A percentile compares a stretch with the other conserved stretches of the same genome.
phyloP scores from a whole-genome alignment of 441 rosid genomes.

The Adansonia madagascariensis region DNA sequence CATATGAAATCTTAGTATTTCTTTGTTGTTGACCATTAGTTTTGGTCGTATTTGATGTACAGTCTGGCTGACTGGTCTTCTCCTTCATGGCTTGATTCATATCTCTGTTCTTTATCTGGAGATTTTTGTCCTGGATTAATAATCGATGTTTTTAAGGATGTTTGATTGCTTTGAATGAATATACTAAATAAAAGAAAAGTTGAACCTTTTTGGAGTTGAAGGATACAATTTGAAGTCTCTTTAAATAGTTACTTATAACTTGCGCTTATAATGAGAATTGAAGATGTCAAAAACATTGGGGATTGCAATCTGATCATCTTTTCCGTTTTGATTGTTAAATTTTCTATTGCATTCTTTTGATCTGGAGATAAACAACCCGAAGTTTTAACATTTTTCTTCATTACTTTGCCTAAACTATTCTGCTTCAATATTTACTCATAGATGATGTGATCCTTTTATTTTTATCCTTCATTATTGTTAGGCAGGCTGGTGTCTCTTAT shows the following conservation, averaged over 20 bases:
- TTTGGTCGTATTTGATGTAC: neutral
- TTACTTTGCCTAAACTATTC: neutral
- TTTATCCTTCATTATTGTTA: conserved; percentile 26
- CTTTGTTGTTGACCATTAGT: conserved; percentile 1
- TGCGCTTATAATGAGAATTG: neutral
- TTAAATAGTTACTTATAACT: too few species aligned
- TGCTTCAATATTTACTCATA: neutral
- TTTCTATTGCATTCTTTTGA: neutral
- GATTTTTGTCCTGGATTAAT: neutral
- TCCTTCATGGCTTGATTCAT: neutral
- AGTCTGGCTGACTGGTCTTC: neutral
- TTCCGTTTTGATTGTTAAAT: neutral
- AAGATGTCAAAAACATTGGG: neutral
- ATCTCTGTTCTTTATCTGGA: neutral
- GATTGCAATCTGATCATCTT: neutral
- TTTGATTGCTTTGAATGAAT: neutral
- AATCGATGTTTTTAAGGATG: neutral
- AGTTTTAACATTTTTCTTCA: neutral
- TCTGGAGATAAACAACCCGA: neutral
- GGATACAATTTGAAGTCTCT: neutral
- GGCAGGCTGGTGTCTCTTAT: conserved; percentile 44
- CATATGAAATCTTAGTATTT: conserved; percentile 9
- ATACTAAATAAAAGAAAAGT: neutral
- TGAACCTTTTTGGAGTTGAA: neutral
- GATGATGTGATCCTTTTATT: neutral